A percentile compares a stretch with the other conserved stretches of the same genome.
Evolutionary conservation across 192 early-diverging fungal species (phyloP).

Genomic region (Backusella sp.): DNA sequence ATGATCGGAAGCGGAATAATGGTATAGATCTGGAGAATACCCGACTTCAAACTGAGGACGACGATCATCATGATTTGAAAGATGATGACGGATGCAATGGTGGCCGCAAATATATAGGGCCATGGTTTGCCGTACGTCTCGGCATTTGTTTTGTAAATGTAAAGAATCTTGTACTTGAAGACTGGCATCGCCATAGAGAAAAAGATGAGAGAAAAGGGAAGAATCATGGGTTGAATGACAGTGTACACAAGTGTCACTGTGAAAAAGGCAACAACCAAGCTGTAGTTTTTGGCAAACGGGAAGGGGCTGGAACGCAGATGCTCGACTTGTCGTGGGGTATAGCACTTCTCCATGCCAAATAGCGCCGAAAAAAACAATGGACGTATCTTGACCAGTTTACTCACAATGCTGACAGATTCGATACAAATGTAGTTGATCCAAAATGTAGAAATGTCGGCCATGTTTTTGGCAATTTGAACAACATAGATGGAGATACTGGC

Average conservation of each 20-base stretch:
- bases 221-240: slow-evolving; percentile 64
- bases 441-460: slow-evolving; percentile 58
- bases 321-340: slow-evolving; percentile 65
- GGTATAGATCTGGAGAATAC: slow-evolving; percentile 41
- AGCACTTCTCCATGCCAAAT: slow-evolving; percentile 42
- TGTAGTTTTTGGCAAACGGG: slow-evolving; percentile 64
- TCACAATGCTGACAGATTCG: slow-evolving; percentile 55
- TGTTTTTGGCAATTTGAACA: slow-evolving; percentile 26
- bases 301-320: slow-evolving; percentile 46
- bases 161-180: slow-evolving; percentile 73
- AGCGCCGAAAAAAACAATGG: slow-evolving; percentile 41
- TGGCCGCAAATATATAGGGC: slow-evolving; percentile 62
- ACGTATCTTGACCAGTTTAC: slow-evolving; percentile 67
- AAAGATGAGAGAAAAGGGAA: slow-evolving; percentile 66
- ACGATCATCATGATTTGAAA: slow-evolving; percentile 70
- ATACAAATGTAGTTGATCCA: slow-evolving; percentile 76
- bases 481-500: slow-evolving; percentile 5
- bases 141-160: slow-evolving; percentile 67
- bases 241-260: slow-evolving; percentile 70
- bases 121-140: slow-evolving; percentile 75
- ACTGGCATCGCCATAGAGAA: slow-evolving; percentile 62
- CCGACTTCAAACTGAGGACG: slow-evolving; percentile 51
- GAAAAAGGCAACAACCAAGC: slow-evolving; percentile 63
- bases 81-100: slow-evolving; percentile 55
- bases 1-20: slow-evolving; percentile 58